Conservation (phyloP, 2,329 filamentous ascomycete species). For the Apiospora hydei region DNA sequence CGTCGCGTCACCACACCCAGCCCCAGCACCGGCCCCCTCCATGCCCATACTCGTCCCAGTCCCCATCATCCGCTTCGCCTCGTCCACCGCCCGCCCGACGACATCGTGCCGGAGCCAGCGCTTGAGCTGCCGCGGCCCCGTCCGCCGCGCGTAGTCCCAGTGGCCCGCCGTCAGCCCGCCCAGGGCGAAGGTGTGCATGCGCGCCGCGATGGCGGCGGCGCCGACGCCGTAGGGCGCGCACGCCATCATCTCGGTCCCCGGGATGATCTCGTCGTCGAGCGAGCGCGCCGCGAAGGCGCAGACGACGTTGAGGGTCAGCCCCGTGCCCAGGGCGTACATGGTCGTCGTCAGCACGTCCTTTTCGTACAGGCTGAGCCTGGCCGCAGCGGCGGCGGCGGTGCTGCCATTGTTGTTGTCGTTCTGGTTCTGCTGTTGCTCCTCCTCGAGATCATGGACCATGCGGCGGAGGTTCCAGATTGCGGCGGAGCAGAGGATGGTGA, state of each 20-base stretch:
- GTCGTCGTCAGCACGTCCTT: slow-evolving; percentile 26
- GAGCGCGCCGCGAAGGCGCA: slow-evolving; percentile 26
- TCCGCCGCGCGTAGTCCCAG: slow-evolving; percentile 24
- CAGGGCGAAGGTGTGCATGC: slow-evolving; percentile 22
- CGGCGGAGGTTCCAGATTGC: background rate
- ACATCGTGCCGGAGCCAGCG: background rate
- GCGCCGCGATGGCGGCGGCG: slow-evolving; percentile 22
- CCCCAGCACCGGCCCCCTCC: background rate
- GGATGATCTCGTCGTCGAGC: slow-evolving; percentile 26
- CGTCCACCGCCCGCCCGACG: background rate
- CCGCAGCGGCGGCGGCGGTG: background rate
- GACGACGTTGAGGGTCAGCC: slow-evolving; percentile 25
- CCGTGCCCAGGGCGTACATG: slow-evolving; percentile 23
- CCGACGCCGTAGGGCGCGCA: slow-evolving; percentile 28
- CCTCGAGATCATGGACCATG: background rate
- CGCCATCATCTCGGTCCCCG: slow-evolving; percentile 25
- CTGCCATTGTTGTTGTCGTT: background rate
- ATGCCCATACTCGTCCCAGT: background rate
- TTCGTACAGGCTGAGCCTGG: background rate
- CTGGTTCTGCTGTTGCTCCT: background rate
- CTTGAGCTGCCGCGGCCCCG: background rate
- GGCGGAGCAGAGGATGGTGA: slow-evolving; percentile 14
- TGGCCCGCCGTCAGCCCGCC: slow-evolving; percentile 24
- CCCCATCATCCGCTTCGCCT: background rate
- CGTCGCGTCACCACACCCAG: background rate